Conservation (phyloP, 73 alveolate species). For the Blepharisma stoltei region DNA sequence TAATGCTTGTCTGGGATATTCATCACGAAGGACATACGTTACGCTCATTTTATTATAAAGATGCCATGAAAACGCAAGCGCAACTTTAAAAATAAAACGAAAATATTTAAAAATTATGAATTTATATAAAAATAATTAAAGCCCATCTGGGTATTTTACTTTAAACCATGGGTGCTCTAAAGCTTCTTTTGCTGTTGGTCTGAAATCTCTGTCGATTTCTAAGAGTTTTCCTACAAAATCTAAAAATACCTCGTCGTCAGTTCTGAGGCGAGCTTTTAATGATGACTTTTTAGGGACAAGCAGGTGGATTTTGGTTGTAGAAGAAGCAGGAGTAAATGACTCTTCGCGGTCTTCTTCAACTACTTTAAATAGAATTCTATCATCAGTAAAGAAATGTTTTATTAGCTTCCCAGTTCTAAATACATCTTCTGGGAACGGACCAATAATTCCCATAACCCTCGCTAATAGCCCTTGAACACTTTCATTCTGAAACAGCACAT, state of each 20-base stretch:
- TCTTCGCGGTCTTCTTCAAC: constrained; percentile 59
- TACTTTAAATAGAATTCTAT: constrained; percentile 88
- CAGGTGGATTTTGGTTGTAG: constrained; percentile 64
- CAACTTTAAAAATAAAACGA: too few species aligned
- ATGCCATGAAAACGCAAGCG: too few species aligned
- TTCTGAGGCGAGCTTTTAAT: constrained; percentile 72
- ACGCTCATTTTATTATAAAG: constrained; percentile 26
- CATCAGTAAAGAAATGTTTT: constrained; percentile 95
- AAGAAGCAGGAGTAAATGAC: constrained; percentile 50
- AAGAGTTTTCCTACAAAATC: constrained; percentile 70
- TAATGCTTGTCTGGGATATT: constrained; percentile 16
- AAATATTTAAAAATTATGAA: too few species aligned
- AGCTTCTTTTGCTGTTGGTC: constrained; percentile 88
- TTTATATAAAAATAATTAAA: neutral
- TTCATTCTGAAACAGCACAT: constrained; percentile 96
- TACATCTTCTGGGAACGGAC: constrained; percentile 98
- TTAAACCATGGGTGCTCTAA: constrained; percentile 75
- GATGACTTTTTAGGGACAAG: constrained; percentile 90
- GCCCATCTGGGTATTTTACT: constrained; percentile 53
- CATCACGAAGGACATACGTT: constrained; percentile 29
- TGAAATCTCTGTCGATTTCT: constrained; percentile 61
- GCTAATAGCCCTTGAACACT: constrained; percentile 94
- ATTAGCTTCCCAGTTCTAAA: constrained; percentile 94
- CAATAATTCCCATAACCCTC: constrained; percentile 90
- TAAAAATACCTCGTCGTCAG: constrained; percentile 62